These are phyloP conservation scores for Gossypium stocksii DNA, from an alignment of 345 rosid species.

Conservation along the genomic window DNA sequence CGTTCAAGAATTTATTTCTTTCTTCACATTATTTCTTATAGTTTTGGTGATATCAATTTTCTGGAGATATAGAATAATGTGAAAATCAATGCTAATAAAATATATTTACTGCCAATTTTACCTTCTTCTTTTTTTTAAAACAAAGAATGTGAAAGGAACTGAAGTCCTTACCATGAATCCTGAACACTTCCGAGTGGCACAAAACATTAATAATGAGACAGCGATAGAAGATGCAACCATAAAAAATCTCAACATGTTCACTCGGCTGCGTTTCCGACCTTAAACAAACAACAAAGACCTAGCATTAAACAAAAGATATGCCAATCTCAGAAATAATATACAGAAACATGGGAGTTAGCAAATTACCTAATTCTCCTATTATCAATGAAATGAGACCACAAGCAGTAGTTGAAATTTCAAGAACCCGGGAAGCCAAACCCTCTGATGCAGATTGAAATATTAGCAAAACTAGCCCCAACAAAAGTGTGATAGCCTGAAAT, in stretches of 20 bases:
- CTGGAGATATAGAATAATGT: not conserved
- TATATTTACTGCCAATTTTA: not conserved
- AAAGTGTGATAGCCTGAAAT: slow-evolving; percentile 32
- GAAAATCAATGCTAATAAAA: not conserved
- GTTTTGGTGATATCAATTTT: not conserved
- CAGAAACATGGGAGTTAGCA: slow-evolving; percentile 6
- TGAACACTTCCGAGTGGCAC: slow-evolving; percentile 33
- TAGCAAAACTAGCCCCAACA: slow-evolving; percentile 18
- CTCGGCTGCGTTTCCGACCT: slow-evolving; percentile 62
- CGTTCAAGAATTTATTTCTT: not conserved
- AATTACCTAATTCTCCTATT: slow-evolving; percentile 57
- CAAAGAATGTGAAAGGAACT: not conserved
- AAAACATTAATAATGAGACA: slow-evolving; percentile 30
- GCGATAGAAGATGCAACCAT: slow-evolving; percentile 36
- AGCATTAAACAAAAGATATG: slow-evolving; percentile 7
- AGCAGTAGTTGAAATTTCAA: slow-evolving; percentile 34
- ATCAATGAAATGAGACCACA: slow-evolving; percentile 41
- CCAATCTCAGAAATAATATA: slow-evolving; percentile 1
- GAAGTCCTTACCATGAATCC: slow-evolving; percentile 35
- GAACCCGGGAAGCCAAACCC: slow-evolving; percentile 10
- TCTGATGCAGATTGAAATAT: slow-evolving; percentile 6
- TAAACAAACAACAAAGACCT: slow-evolving; percentile 6
- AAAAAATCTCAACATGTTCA: slow-evolving; percentile 42
- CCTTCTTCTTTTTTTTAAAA: not conserved
- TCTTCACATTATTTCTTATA: not conserved